These are phyloP conservation scores for Suillus lakei DNA, from an alignment of 768 basidiomycete genomes.

Conservation along the genomic window DNA sequence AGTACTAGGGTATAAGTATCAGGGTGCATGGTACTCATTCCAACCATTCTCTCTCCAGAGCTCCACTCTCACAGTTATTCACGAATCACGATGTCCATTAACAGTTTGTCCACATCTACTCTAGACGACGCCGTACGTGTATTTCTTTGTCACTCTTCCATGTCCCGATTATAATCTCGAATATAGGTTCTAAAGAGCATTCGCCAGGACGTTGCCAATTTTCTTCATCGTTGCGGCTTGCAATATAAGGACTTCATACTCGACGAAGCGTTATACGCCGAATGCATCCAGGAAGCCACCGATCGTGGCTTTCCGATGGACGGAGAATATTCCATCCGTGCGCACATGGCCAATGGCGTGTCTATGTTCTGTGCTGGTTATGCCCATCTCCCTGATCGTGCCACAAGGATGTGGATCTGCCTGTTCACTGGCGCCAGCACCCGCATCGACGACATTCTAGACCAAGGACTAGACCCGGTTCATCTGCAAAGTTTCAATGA, in stretches of 20 bases:
- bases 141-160: background rate
- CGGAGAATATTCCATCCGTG: slow-evolving; percentile 18
- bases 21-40: background rate
- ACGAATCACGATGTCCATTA: background rate
- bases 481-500: slow-evolving; percentile 34
- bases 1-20: background rate
- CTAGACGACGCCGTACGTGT: background rate
- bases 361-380: background rate
- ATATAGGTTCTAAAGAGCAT: background rate
- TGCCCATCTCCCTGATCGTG: background rate
- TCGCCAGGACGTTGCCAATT: background rate
- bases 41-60: background rate
- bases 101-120: background rate
- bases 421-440: background rate
- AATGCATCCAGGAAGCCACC: slow-evolving; percentile 22
- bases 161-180: background rate
- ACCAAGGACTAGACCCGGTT: slow-evolving; percentile 18
- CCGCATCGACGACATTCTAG: background rate
- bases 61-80: background rate
- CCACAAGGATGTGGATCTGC: background rate
- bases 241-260: background rate
- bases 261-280: background rate
- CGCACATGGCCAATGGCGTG: slow-evolving; percentile 33
- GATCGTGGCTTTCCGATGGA: slow-evolving; percentile 25
- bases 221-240: background rate